Percentiles rank a stretch among this genome's conserved stretches.
These are phyloP conservation scores for Penicillium sp. DNA, from an alignment of 2,329 filamentous ascomycete genomes.

Conservation along the genomic window DNA sequence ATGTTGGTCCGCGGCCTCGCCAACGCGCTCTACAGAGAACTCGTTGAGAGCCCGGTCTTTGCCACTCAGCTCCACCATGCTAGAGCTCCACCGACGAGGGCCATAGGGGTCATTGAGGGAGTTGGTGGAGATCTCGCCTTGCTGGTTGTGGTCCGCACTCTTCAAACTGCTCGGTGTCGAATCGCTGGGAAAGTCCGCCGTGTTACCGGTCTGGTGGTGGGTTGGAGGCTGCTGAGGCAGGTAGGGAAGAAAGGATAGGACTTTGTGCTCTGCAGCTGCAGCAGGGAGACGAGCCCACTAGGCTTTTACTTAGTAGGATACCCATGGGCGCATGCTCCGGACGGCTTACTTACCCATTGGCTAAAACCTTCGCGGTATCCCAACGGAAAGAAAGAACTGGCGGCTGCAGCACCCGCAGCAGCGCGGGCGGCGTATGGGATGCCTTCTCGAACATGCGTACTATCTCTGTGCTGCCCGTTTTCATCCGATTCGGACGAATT, in stretches of 20 bases:
- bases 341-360: slow-evolving; percentile 74
- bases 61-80: slow-evolving; percentile 76
- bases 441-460: slow-evolving; percentile 14
- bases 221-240: slow-evolving; percentile 63
- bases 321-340: neutral
- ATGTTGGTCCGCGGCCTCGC: slow-evolving; percentile 73
- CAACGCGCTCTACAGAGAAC: slow-evolving; percentile 79
- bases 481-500: slow-evolving; percentile 29
- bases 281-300: slow-evolving; percentile 85
- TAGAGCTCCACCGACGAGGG: slow-evolving; percentile 76
- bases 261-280: slow-evolving; percentile 76
- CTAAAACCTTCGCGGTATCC: slow-evolving; percentile 86
- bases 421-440: slow-evolving; percentile 33
- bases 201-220: slow-evolving; percentile 58
- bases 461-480: slow-evolving; percentile 17
- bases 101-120: slow-evolving; percentile 69
- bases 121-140: slow-evolving; percentile 45
- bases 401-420: slow-evolving; percentile 25
- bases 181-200: slow-evolving; percentile 24
- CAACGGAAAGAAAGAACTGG: slow-evolving; percentile 62
- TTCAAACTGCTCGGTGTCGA: slow-evolving; percentile 29
- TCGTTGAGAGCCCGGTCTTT: slow-evolving; percentile 88
- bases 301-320: slow-evolving; percentile 18
- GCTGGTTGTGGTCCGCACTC: slow-evolving; percentile 34
- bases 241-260: slow-evolving; percentile 80